phyloP scores from a whole-genome alignment of 2,329 filamentous ascomycete species.

The Fusarium sp. region DNA sequence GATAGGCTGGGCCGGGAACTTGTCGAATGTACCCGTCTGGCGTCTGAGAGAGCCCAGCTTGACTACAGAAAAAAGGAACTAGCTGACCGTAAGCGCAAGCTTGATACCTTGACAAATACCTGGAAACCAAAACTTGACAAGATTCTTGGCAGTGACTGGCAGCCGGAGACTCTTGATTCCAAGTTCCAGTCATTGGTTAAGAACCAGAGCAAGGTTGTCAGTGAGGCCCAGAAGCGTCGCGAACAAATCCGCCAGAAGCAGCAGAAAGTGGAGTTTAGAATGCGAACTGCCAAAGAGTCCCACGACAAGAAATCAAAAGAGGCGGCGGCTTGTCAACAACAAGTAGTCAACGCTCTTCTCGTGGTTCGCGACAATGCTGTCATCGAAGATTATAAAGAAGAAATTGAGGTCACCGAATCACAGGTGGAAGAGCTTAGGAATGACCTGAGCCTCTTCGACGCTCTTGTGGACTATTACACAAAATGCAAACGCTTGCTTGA shows the following conservation, averaged over 20 bases:
- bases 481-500: constrained; percentile 75
- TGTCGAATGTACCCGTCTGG: constrained; percentile 82
- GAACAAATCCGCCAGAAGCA: constrained; percentile 79
- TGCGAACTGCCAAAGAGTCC: constrained; percentile 74
- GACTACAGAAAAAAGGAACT: constrained; percentile 86
- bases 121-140: constrained; percentile 78
- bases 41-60: constrained; percentile 84
- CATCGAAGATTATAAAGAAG: constrained; percentile 67
- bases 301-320: constrained; percentile 74
- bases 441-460: constrained; percentile 76
- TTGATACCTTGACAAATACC: constrained; percentile 81
- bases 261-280: constrained; percentile 79
- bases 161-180: constrained; percentile 74
- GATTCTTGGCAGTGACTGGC: constrained; percentile 75
- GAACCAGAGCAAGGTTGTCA: constrained; percentile 67
- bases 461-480: constrained; percentile 77
- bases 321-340: constrained; percentile 69
- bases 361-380: constrained; percentile 58
- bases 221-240: constrained; percentile 75
- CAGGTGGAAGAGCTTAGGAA: constrained; percentile 72
- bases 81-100: constrained; percentile 76
- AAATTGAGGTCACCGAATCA: constrained; percentile 64
- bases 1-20: constrained; percentile 83
- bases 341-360: constrained; percentile 63
- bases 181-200: constrained; percentile 75